phyloP scores from a whole-genome alignment of 2,329 filamentous ascomycete genomes.

The Colletotrichum sp. region DNA sequence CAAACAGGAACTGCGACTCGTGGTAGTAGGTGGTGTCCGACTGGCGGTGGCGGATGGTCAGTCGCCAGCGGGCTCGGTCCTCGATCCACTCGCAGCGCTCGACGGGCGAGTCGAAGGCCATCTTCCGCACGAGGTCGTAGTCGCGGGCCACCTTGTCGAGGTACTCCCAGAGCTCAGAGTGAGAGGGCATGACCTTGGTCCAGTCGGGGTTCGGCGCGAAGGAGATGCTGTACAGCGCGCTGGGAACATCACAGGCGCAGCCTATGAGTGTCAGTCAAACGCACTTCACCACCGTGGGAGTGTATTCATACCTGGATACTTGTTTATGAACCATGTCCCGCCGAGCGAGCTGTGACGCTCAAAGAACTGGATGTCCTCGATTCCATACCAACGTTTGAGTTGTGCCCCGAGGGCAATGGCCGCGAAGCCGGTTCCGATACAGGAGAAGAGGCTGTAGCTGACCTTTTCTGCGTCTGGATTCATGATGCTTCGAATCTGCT shows the following conservation, averaged over 20 bases:
- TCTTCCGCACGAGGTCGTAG: conserved; percentile 43
- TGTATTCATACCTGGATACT: conserved; percentile 53
- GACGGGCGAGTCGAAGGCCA: conserved; percentile 41
- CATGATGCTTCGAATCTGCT: not conserved
- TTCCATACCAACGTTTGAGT: conserved; percentile 60
- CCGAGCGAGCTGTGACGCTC: conserved; percentile 62
- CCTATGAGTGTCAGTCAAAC: conserved; percentile 19
- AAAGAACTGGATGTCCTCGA: conserved; percentile 65
- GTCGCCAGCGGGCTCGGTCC: conserved; percentile 36
- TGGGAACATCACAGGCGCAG: conserved; percentile 62
- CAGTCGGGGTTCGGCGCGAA: conserved; percentile 68
- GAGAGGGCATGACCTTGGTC: conserved; percentile 61
- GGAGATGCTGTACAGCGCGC: conserved; percentile 65
- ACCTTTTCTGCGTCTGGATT: not conserved
- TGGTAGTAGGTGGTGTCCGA: conserved; percentile 30
- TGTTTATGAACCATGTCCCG: conserved; percentile 66
- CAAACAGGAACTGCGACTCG: conserved; percentile 45
- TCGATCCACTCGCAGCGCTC: conserved; percentile 43
- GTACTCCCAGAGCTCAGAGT: conserved; percentile 62
- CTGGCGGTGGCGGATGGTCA: conserved; percentile 31
- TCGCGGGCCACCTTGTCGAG: conserved; percentile 55
- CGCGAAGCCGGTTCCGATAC: conserved; percentile 66
- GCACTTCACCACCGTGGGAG: not conserved
- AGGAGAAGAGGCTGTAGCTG: conserved; percentile 42
- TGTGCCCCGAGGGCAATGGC: conserved; percentile 66